phyloP scores from a whole-genome alignment of 306 rosid species.

The Castanea crenata region DNA sequence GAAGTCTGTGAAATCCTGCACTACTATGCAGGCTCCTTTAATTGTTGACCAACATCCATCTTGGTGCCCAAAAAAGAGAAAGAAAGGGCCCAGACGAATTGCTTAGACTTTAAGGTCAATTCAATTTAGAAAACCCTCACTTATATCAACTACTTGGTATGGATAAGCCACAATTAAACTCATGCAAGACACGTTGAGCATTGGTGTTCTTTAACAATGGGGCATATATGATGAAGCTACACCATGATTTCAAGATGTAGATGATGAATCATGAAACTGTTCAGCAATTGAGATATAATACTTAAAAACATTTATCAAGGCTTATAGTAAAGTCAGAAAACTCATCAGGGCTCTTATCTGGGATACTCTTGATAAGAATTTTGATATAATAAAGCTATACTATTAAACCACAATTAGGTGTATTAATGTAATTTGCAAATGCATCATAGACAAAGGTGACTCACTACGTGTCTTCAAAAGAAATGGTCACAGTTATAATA shows the following conservation, averaged over 20 bases:
- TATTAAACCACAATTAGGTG: not conserved
- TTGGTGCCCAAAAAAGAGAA: constrained; percentile 29
- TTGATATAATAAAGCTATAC: not conserved
- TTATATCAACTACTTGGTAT: not conserved
- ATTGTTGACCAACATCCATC: constrained; percentile 76
- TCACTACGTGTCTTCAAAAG: not conserved
- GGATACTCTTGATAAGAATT: not conserved
- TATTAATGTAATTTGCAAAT: not conserved
- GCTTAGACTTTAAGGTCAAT: not conserved
- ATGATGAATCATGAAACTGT: not conserved
- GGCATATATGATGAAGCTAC: not conserved
- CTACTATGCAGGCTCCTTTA: constrained; percentile 56
- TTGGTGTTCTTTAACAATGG: not conserved
- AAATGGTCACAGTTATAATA: not conserved
- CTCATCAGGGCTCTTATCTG: not conserved
- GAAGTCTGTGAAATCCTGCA: constrained; percentile 68
- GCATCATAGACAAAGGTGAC: not conserved
- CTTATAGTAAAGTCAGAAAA: not conserved
- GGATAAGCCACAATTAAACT: not conserved
- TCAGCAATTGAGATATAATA: not conserved
- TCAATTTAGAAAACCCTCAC: not conserved
- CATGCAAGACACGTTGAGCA: not conserved
- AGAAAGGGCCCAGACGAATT: not conserved
- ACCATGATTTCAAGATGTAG: not conserved
- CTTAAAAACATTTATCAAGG: not conserved